Evolutionary conservation across 371 early-diverging fungal genomes (phyloP), one percentile per base, ranked within the genome.

Genomic region (Paraphysoderma sedebokerense): DNA sequence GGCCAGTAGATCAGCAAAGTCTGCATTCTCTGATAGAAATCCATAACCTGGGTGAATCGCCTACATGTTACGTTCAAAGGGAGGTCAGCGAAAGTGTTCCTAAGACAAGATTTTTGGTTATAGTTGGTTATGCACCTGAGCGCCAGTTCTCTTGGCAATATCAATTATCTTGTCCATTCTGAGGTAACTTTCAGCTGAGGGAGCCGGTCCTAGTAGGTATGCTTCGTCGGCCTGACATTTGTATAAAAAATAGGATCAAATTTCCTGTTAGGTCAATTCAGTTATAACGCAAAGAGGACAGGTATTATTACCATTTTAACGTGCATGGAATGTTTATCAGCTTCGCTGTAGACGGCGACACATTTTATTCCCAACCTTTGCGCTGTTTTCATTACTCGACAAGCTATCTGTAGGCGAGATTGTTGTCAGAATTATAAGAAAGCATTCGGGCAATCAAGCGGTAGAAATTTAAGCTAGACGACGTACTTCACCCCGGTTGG

Each of bases 31-130:
- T 6, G 92, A 92, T 50, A 93, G 75, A 71, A 91, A 98, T 34
- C 91, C 90, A 56, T 91, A 92, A 26, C 91, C 91, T 1, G 92
- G 92, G 59, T 96, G 93, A 38, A 96, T 82, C 26, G 91, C 92
- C 71, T 82, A 53, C 15, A 32, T 13, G 47, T 51, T 6, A 28
- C 29, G 32, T 33, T 31, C 15, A 20, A 34, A 20, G 20, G 0
- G 1, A 24, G 11, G 41, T 13, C 9, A 44, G 44, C 13, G 5
- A 3, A 3, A 4, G 13, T 0, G 28, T 4, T 13, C 1, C 44
- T 20, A 13, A 1, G n/a, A 17, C 15, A 7, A 44, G 0, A 46
- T 5, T 17, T 15, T n/a, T 13, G 5, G 20, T 39, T n/a, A 36
- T n/a, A 5, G 20, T 22, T 12, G 34, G 34, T 12, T 12, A 36